Conservation (phyloP, 106 monocot species). For the Triglochin maritima region DNA sequence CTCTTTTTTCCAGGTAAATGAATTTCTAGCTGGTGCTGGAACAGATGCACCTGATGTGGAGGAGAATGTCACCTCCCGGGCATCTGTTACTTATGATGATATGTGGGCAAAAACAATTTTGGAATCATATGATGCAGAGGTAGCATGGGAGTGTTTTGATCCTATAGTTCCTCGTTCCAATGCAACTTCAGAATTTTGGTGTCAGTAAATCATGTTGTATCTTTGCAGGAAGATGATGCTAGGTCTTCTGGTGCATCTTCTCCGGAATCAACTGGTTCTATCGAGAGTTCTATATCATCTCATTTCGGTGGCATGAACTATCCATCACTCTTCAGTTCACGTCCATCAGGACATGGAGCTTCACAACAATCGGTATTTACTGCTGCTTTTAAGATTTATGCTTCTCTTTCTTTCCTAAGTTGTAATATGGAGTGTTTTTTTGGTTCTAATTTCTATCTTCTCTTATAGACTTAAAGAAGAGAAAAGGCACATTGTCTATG, state of each 20-base stretch:
- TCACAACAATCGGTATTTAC: conserved; percentile 53
- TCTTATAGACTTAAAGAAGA: no score
- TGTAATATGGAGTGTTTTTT: background rate
- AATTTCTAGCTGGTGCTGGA: conserved; percentile 97
- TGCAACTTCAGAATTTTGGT: background rate
- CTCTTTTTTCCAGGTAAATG: conserved; percentile 59
- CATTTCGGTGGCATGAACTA: conserved; percentile 95
- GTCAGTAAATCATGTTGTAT: conserved; percentile 3
- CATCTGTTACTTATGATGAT: conserved; percentile 73
- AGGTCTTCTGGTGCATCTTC: conserved; percentile 85
- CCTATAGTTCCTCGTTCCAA: background rate
- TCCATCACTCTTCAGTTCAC: conserved; percentile 94
- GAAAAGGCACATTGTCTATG: no score
- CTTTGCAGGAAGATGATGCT: conserved; percentile 84
- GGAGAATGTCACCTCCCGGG: conserved; percentile 65
- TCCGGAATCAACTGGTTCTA: conserved; percentile 86
- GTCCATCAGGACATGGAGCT: conserved; percentile 63
- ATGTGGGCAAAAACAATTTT: conserved; percentile 96
- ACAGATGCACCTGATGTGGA: conserved; percentile 97
- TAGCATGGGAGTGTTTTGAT: conserved; percentile 3
- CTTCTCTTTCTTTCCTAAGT: background rate
- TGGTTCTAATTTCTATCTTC: background rate
- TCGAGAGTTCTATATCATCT: conserved; percentile 91
- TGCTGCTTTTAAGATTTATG: background rate
- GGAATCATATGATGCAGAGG: conserved; percentile 81